These are phyloP conservation scores for Backusella westeae DNA, from an alignment of 192 early-diverging fungal species.

Conservation along the genomic window DNA sequence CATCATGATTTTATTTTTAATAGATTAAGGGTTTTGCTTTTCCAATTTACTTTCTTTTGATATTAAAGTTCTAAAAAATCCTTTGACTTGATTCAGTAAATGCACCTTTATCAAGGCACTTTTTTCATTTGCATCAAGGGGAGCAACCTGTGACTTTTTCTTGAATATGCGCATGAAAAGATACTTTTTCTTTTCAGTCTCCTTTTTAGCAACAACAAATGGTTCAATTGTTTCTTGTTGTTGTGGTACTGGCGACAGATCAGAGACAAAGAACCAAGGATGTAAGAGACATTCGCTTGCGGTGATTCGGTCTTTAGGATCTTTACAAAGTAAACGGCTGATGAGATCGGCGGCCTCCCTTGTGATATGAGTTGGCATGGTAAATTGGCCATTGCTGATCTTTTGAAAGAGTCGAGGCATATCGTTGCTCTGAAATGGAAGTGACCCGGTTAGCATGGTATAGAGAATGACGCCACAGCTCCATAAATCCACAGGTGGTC, in stretches of 20 bases:
- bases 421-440: constrained; percentile 70
- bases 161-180: background rate
- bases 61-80: background rate
- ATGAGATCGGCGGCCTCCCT: constrained; percentile 41
- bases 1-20: too few species aligned
- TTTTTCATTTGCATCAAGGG: background rate
- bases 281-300: constrained; percentile 47
- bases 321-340: constrained; percentile 40
- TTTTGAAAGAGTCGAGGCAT: constrained; percentile 55
- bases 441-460: constrained; percentile 59
- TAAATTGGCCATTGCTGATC: constrained; percentile 52
- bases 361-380: constrained; percentile 39
- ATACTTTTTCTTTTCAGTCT: background rate
- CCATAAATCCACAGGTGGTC: constrained; percentile 62
- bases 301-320: constrained; percentile 48
- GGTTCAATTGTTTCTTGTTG: background rate
- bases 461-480: constrained; percentile 67
- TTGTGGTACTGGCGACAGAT: background rate
- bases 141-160: background rate
- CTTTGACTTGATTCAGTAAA: background rate
- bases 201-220: background rate
- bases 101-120: background rate
- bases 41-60: background rate
- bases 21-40: background rate
- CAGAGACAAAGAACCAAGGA: constrained; percentile 38